Conservation (phyloP, 371 early-diverging fungal genomes). For the Syncephalastrum contaminatum region DNA sequence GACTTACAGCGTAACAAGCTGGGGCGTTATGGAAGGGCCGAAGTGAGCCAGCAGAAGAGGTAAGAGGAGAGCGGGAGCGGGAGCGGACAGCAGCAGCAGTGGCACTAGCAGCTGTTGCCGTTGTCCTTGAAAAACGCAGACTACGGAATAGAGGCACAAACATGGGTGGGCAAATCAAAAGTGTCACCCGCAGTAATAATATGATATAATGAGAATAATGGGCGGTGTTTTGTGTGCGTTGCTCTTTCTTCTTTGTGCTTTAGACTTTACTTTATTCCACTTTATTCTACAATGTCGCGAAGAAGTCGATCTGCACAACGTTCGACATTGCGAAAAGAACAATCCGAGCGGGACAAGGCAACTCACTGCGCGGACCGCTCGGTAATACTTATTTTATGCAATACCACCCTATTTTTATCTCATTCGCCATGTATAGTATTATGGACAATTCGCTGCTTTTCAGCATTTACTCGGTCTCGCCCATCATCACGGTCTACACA, state of each 20-base stretch:
- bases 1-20: slow-evolving; percentile 36
- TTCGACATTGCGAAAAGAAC: slow-evolving; percentile 34
- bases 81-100: no score
- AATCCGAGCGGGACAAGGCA: slow-evolving; percentile 36
- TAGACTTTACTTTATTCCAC: not conserved
- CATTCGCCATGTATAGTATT: slow-evolving; percentile 12
- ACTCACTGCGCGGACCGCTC: slow-evolving; percentile 20
- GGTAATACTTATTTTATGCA: slow-evolving; percentile 10
- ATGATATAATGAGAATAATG: slow-evolving; percentile 3
- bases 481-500: slow-evolving; percentile 26
- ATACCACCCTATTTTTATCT: no score
- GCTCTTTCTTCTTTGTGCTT: not conserved
- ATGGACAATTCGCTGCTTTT: slow-evolving; percentile 29
- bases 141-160: no score
- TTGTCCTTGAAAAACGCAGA: no score
- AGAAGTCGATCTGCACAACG: slow-evolving; percentile 17
- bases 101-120: no score
- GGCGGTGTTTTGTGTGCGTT: slow-evolving; percentile 8
- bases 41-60: not conserved
- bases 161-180: no score
- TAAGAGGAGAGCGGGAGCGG: not conserved
- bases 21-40: not conserved
- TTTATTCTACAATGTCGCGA: slow-evolving; percentile 15
- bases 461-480: slow-evolving; percentile 22
- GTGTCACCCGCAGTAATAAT: no score